Evolutionary conservation across 306 rosid species (phyloP), one percentile per base, ranked within the genome.

Genomic region (Geum urbanum): DNA sequence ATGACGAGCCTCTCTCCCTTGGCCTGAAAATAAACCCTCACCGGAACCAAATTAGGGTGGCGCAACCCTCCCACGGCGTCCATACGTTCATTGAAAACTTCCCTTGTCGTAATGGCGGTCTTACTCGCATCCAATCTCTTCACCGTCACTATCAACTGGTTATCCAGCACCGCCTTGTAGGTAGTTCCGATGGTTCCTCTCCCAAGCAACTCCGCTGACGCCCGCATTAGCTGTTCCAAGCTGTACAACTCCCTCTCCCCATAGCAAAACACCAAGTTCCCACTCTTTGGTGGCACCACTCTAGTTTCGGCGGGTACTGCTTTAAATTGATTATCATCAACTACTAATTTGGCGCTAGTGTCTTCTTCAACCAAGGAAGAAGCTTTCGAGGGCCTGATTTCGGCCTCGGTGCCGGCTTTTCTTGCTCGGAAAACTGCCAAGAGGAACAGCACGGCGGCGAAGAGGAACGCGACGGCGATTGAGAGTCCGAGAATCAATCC

Each of bases 161-260:
- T 84, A 70, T 86, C 89, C 54, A 92, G 54, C 72, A 89, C 97
- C 22, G 96, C 98, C 80, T 92, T 92, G 78, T 92, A 92, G 5
- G 98, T 92, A 1, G 96, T 84, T 50, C 97, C 98, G 11, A 86
- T 77, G 7, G 81, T 82, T 18, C 98, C 98, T 50, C 97, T 85
- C 1, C 97, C 98, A 1, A 92, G 81, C 39, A 92, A 76, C 89
- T 92, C 98, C 20, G 98, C 98, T 52, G 98, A 90, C 7, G 90
- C 98, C 40, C 86, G 76, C 98, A 92, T 92, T 48, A 92, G 73
- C 84, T 85, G 88, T 66, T 92, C 97, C 84, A 90, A 69, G 55
- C 82, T 85, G 64, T 88, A 92, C 14, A 77, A 43, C 65, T 76
- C 85, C 10, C 72, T 77, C 83, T 92, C 94, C 43, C 96, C 94